These are phyloP conservation scores for Cephaloascus albidus DNA, from an alignment of 805 yeast genomes.

Conservation along the genomic window DNA sequence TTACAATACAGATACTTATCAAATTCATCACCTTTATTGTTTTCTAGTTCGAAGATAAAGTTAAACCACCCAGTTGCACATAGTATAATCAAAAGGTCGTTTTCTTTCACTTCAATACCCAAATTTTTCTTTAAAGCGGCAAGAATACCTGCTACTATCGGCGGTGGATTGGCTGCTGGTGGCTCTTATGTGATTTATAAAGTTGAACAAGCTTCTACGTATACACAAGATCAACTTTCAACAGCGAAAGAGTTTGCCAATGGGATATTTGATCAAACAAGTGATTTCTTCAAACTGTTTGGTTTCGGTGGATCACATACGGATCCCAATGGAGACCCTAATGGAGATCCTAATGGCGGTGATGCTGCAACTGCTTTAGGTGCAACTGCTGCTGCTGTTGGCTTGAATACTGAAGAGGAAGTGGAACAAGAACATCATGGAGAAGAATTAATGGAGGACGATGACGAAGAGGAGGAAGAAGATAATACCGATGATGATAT, in stretches of 20 bases:
- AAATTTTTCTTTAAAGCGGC: conserved; percentile 46
- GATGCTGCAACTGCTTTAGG: conserved; percentile 54
- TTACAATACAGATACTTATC: not conserved
- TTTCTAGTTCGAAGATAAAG: not conserved
- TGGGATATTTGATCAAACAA: conserved; percentile 38
- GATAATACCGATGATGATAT: conserved; percentile 69
- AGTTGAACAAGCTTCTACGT: conserved; percentile 75
- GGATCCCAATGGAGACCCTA: conserved; percentile 15
- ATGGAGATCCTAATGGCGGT: conserved; percentile 24
- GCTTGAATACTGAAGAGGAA: conserved; percentile 30
- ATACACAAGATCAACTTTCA: conserved; percentile 57
- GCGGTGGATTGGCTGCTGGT: conserved; percentile 90
- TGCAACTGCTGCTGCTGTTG: conserved; percentile 32
- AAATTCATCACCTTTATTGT: not conserved
- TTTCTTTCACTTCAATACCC: conserved; percentile 32
- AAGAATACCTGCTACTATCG: conserved; percentile 71
- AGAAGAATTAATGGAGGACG: conserved; percentile 37
- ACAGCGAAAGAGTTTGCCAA: conserved; percentile 56
- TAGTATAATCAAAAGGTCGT: conserved; percentile 2
- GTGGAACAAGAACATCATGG: conserved; percentile 46
- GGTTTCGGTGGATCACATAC: conserved; percentile 3
- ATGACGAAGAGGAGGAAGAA: conserved; percentile 31
- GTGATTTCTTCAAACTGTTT: conserved; percentile 30
- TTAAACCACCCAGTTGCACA: not conserved
- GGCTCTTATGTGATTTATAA: conserved; percentile 90